These are phyloP conservation scores for Ganoderma resinaceum DNA, from an alignment of 1,284 basidiomycete genomes.

Conservation along the genomic window DNA sequence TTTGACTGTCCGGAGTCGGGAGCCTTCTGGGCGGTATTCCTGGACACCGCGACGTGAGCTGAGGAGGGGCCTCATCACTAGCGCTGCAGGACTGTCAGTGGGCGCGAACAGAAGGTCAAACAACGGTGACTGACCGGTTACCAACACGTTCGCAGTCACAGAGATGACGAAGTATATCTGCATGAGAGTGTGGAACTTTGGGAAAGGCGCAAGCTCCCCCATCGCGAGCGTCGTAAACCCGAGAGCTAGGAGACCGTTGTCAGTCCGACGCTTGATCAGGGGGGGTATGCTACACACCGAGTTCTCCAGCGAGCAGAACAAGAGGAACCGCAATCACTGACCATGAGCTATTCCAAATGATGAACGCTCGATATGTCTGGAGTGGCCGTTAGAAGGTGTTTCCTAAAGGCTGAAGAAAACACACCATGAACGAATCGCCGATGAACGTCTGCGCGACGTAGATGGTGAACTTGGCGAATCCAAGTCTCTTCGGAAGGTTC, in stretches of 20 bases:
- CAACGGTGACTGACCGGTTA: not conserved
- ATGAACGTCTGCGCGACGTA: constrained; percentile 6
- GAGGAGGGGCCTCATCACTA: constrained; percentile 27
- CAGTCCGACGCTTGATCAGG: not conserved
- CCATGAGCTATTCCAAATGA: constrained; percentile 29
- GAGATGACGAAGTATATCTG: constrained; percentile 10
- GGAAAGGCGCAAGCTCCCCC: not conserved
- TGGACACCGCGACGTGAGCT: constrained; percentile 13
- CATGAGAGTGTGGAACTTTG: not conserved
- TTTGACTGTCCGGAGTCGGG: constrained; percentile 10
- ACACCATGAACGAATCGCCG: constrained; percentile 5
- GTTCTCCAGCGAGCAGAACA: constrained; percentile 3
- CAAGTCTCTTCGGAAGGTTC: not conserved
- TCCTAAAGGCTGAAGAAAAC: not conserved
- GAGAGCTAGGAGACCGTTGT: constrained; percentile 2
- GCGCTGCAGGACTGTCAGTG: constrained; percentile 5
- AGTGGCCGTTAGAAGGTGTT: not conserved
- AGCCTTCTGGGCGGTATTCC: constrained; percentile 9
- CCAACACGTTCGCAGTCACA: constrained; percentile 8
- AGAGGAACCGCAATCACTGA: constrained; percentile 3
- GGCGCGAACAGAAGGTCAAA: not conserved
- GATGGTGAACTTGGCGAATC: not conserved
- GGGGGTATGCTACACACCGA: constrained; percentile 10
- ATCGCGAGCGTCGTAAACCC: constrained; percentile 5
- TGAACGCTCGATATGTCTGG: constrained; percentile 26